Evolutionary conservation across 495 filamentous ascomycete species (phyloP).

Genomic region (Penicillium macrosclerotiorum): DNA sequence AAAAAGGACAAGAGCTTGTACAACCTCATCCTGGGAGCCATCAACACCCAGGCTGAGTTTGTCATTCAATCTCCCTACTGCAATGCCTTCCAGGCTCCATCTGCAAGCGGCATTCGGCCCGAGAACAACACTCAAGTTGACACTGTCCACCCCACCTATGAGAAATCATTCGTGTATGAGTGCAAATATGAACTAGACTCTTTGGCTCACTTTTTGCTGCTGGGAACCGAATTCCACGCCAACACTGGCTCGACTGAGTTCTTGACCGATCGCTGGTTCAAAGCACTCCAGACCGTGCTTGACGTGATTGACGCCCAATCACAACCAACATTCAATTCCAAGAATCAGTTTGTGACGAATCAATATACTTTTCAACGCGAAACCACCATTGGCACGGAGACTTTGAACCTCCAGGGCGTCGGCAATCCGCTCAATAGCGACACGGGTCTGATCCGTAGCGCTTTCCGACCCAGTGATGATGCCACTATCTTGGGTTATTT

Average conservation of each 20-base stretch:
- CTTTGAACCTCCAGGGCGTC: constrained; percentile 73
- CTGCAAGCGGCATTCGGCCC: constrained; percentile 67
- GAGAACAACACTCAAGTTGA: constrained; percentile 77
- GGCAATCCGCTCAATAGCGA: constrained; percentile 87
- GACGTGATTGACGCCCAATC: constrained; percentile 74
- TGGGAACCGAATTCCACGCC: constrained; percentile 82
- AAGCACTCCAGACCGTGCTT: constrained; percentile 72
- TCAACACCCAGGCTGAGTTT: constrained; percentile 94
- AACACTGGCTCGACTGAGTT: constrained; percentile 76
- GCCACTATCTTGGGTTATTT: constrained; percentile 95
- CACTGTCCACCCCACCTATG: constrained; percentile 79
- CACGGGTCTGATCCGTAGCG: constrained; percentile 84
- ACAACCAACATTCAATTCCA: constrained; percentile 70
- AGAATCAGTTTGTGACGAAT: constrained; percentile 63
- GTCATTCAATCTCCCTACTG: constrained; percentile 95
- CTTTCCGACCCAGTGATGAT: constrained; percentile 96
- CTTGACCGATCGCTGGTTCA: constrained; percentile 74
- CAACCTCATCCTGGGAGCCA: constrained; percentile 84
- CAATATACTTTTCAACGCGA: constrained; percentile 81
- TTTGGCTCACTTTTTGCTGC: constrained; percentile 82
- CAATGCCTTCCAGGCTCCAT: constrained; percentile 96
- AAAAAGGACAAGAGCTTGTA: constrained; percentile 72
- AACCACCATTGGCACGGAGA: constrained; percentile 86
- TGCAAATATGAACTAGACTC: constrained; percentile 99
- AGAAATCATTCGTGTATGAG: constrained; percentile 83